These are phyloP conservation scores for Xylaria venustula DNA, from an alignment of 495 filamentous ascomycete genomes.

Conservation along the genomic window DNA sequence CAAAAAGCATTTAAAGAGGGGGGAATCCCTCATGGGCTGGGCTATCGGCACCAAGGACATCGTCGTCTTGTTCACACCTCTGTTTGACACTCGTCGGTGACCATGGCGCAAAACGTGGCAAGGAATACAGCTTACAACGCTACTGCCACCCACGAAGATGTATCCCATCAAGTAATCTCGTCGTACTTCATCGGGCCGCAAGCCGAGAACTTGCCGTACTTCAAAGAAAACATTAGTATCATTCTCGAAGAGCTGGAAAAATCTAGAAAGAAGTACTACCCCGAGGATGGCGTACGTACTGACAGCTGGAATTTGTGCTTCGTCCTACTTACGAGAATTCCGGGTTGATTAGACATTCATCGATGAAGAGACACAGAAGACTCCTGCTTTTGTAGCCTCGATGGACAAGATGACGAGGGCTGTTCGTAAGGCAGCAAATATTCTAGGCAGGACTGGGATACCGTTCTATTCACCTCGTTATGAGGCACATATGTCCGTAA, in stretches of 20 bases:
- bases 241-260: constrained; percentile 35
- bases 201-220: constrained; percentile 39
- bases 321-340: neutral
- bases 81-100: neutral
- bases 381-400: constrained; percentile 25
- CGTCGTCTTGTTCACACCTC: neutral
- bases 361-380: constrained; percentile 24
- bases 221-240: constrained; percentile 34
- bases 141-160: constrained; percentile 7
- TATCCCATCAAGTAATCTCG: constrained; percentile 37
- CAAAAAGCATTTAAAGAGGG: no score
- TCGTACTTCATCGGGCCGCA: constrained; percentile 43
- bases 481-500: constrained; percentile 43
- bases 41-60: no score
- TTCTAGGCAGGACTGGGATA: constrained; percentile 36
- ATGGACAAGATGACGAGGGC: constrained; percentile 28
- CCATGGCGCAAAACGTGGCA: neutral
- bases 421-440: constrained; percentile 14
- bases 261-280: constrained; percentile 31
- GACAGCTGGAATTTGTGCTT: neutral
- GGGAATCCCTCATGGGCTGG: no score
- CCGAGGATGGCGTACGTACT: constrained; percentile 26
- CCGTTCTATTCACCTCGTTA: constrained; percentile 49
- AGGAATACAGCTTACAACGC: constrained; percentile 9
- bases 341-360: constrained; percentile 31